A percentile compares a stretch with the other conserved stretches of the same genome.
phyloP scores from a whole-genome alignment of 305 asterid species.

The Salvia sclarea region DNA sequence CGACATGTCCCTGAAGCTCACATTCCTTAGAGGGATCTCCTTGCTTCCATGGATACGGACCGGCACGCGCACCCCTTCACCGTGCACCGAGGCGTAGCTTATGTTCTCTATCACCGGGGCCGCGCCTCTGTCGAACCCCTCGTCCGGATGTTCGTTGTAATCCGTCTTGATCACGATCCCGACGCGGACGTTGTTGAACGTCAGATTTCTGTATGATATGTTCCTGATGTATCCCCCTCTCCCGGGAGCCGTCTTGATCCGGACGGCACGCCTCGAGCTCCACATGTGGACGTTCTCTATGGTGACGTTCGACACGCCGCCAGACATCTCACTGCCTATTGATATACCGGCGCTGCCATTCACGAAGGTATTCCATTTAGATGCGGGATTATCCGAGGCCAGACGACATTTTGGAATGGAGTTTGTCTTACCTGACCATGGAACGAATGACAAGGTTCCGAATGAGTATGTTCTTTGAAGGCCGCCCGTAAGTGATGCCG shows the following conservation, averaged over 20 bases:
- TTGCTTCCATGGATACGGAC: constrained; percentile 69
- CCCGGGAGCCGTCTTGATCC: constrained; percentile 83
- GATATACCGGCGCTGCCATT: constrained; percentile 68
- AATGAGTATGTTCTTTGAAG: constrained; percentile 62
- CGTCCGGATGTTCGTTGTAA: constrained; percentile 72
- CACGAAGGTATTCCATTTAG: background rate
- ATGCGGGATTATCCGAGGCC: too few species aligned
- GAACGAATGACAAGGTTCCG: constrained; percentile 71
- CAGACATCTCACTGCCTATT: constrained; percentile 83
- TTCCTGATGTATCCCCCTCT: constrained; percentile 66
- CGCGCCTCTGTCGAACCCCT: constrained; percentile 56
- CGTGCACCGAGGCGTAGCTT: constrained; percentile 56
- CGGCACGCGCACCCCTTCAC: constrained; percentile 77
- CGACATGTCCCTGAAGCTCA: constrained; percentile 59
- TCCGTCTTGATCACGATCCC: constrained; percentile 81
- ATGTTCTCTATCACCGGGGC: constrained; percentile 55
- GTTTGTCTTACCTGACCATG: constrained; percentile 61
- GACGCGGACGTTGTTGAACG: constrained; percentile 63
- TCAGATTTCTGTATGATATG: constrained; percentile 52
- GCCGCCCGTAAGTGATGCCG: constrained; percentile 58
- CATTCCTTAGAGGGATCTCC: constrained; percentile 55
- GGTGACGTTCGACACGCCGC: constrained; percentile 64
- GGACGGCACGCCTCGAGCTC: constrained; percentile 73
- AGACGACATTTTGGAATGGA: background rate
- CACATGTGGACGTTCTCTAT: constrained; percentile 59